Base-by-base conservation (phyloP, 176 grass and related monocot genomes). In the Cenchrus americanus region DNA sequence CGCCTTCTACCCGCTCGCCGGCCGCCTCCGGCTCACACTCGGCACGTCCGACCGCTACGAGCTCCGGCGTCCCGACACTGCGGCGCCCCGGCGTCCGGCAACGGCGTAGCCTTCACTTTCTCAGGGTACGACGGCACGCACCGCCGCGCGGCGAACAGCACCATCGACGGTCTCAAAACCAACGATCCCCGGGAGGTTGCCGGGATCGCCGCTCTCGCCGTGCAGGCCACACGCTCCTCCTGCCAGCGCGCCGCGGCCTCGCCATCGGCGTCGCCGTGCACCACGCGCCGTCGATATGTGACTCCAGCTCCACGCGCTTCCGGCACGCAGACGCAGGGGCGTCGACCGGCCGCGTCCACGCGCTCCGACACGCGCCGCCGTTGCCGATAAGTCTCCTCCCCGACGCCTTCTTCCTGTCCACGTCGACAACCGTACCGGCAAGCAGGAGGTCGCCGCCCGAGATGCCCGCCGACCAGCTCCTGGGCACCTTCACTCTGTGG, bases 191-290 rank as follows among this genome's bases (percentile, higher is more conserved):
- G 68, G 70, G 79, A 83, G 12, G 37, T 87, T 32, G 64, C 43
- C 24, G 67, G 49, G 60, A 41, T 94, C 21, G 23, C 34, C 34
- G 86, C 78, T 0, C 2, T 44, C 43, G 43, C 43, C 43, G 5
- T 89, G 9, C 86, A 89, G 81, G 89, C 71, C 37, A 92, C 37
- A 92, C 89, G 1, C 13, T 94, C 22, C 86, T 84, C 40, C 86
- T 77, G 3, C 32, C 49, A 1, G 61, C 7, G 14, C 59, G 67
- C 30, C 53, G 70, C 0, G 89, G 93, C 52, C 23, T 94, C 46
- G 92, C 64, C 18, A 1, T 94, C 7, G 92, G 82, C 51, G 66
- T 86, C 1, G 8, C 82, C 42, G 14, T 90, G 8, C 62, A 83
- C 81, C 92, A 94, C 48, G 63, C 4, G 76, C 80, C 14, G 85